These are phyloP conservation scores for Phytophthora crassamura DNA, from an alignment of 352 stramenopile genomes.

Conservation along the genomic window DNA sequence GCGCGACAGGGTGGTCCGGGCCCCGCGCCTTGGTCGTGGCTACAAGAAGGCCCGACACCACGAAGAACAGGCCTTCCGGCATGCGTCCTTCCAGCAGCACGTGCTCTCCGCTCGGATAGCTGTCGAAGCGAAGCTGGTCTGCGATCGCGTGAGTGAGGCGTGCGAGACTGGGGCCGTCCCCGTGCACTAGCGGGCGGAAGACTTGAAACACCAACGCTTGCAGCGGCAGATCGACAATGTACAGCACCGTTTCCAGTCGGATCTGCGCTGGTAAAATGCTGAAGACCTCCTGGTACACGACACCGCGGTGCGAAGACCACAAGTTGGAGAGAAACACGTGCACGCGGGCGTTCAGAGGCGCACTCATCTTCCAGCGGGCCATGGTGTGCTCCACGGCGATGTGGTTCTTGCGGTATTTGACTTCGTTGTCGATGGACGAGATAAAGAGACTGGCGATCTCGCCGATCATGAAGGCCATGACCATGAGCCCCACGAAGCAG, in stretches of 20 bases:
- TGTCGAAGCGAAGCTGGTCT: constrained; percentile 52
- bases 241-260: constrained; percentile 47
- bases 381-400: constrained; percentile 63
- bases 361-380: constrained; percentile 51
- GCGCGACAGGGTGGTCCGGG: constrained; percentile 2
- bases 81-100: constrained; percentile 59
- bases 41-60: constrained; percentile 53
- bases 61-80: constrained; percentile 60
- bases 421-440: constrained; percentile 67
- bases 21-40: constrained; percentile 23
- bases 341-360: constrained; percentile 46
- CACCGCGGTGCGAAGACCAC: constrained; percentile 61
- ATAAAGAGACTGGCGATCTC: constrained; percentile 76
- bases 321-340: constrained; percentile 58
- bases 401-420: constrained; percentile 71
- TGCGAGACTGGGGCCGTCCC: constrained; percentile 17
- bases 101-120: constrained; percentile 53
- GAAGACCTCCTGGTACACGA: constrained; percentile 66
- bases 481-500: constrained; percentile 58
- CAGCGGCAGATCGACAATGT: constrained; percentile 53
- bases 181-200: constrained; percentile 30
- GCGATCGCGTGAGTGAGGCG: constrained; percentile 16
- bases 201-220: constrained; percentile 40
- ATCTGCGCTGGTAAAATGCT: constrained; percentile 53
- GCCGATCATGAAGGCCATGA: constrained; percentile 77